Base-by-base conservation (phyloP, 176 grass and related monocot species). In the Oropetium thomaeum region DNA sequence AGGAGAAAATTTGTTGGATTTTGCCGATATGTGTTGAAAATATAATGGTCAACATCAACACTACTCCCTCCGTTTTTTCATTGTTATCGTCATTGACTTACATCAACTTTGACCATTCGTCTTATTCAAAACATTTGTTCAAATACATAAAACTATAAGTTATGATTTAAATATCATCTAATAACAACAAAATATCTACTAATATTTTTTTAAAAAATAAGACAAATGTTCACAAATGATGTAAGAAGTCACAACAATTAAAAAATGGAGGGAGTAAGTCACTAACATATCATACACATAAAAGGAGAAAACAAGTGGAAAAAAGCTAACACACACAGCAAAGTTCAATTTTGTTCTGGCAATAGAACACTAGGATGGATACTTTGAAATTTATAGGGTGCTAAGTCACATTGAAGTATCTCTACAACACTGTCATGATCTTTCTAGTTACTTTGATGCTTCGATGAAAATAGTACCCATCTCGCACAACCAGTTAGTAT, bases 371-470 rank as follows among this genome's bases (percentile, higher is more conserved):
- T 48, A 30, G 30, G 27, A 5, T 70, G 27, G 29, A 8, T 26
- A 34, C 8, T 61, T 51, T 4, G 29, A 30, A 62, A 27, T 23
- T 31, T 57, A 20, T 14, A 82, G 48, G 26, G 51, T 66, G 70
- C 14, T 27, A 64, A 14, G n/a, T n/a, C 43, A 57, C 10, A 32
- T 6, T 19, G 20, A 64, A 12, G 17, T 72, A 63, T 62, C 23
- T 1, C 26, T 31, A 65, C 8, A 54, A 32, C n/a, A 82, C 19
- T 34, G 17, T 62, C 27, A 22, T 32, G 16, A 26, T 5, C 11
- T 16, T 70, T 54, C 65, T 16, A 77, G 66, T 58, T 72, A 12
- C 57, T 57, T 67, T 48, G 17, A 58, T 82, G 39, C 30, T 39
- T 64, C 32, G 17, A 76, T 38, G 25, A 40, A 70, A 74, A 52